Evolutionary conservation across 306 rosid species (phyloP), one percentile per base, ranked within the genome.

Genomic region (Castanea mollissima): DNA sequence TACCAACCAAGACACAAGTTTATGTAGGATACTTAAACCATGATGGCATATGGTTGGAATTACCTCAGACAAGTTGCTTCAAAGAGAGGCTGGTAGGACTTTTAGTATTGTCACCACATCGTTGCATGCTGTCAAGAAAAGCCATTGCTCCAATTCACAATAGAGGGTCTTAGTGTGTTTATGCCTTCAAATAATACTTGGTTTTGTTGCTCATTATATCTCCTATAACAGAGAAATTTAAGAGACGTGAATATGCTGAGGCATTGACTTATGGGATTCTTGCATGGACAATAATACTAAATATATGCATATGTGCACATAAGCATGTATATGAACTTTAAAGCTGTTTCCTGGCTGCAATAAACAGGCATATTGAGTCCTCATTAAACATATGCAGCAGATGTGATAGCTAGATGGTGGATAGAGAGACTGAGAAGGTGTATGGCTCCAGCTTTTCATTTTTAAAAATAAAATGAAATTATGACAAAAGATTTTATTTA

Each of bases 51-150:
- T 27, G 1, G 29, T 27, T 27, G 35, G 4, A 9, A 38, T 67
- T 89, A 94, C 98, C 98, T 86, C 90, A 86, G 52, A 90, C 86
- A 73, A 90, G 85, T 75, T 90, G 94, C 82, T 92, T 91, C 78
- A 90, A 54, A 67, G 94, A 83, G 12, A 86, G 80, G 71, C 72
- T 78, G 74, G 52, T 15, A 16, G 76, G 51, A 79, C 71, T 31
- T 81, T 72, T 88, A 16, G 79, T 5, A 78, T 79, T 60, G 19
- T 86, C 86, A 44, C 76, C 79, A n/a, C 79, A 60, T 75, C 77
- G 79, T 63, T 89, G 82, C 3, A 67, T 34, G 46, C 89, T 88
- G 77, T 93, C 90, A 2, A 87, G 1, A 1, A 27, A 92, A 84
- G 92, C 90, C 97, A 90, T 94, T 78, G 65, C 74, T 78, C 12